These are phyloP conservation scores for Protomyces pachydermus DNA, from an alignment of 1,139 yeast genomes.

Conservation along the genomic window DNA sequence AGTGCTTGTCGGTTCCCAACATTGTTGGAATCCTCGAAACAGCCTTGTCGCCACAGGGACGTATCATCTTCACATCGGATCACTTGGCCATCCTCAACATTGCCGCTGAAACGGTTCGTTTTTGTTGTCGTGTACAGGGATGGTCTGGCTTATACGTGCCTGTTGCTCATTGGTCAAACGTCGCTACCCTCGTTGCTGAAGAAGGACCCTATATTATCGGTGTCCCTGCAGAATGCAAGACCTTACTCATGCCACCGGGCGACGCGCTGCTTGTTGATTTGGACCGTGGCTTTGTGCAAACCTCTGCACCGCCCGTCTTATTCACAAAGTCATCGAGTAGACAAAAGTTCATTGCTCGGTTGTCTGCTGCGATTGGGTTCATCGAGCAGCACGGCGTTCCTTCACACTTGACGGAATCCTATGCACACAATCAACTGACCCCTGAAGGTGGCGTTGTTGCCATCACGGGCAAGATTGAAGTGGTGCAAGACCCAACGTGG, in stretches of 20 bases:
- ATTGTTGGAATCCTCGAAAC: constrained; percentile 22
- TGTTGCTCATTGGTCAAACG: constrained; percentile 8
- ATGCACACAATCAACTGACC: constrained; percentile 3
- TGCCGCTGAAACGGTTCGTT: constrained; percentile 23
- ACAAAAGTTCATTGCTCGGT: constrained; percentile 14
- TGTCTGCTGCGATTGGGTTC: constrained; percentile 5
- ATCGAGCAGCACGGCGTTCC: constrained; percentile 12
- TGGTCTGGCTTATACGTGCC: constrained; percentile 27
- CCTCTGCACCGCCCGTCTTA: constrained; percentile 16
- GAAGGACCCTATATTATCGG: constrained; percentile 26
- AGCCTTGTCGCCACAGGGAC: constrained; percentile 15
- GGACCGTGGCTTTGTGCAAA: constrained; percentile 12
- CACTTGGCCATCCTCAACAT: constrained; percentile 20
- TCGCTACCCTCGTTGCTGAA: constrained; percentile 9
- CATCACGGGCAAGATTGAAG: constrained; percentile 11
- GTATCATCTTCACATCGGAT: constrained; percentile 17
- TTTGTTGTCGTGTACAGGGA: constrained; percentile 7
- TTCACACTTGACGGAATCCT: constrained; percentile 14
- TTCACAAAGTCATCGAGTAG: constrained; percentile 16
- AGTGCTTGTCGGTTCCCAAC: constrained; percentile 21
- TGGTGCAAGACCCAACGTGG: constrained; percentile 20
- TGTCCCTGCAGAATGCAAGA: constrained; percentile 16
- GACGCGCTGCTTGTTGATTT: constrained; percentile 25
- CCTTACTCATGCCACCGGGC: constrained; percentile 11
- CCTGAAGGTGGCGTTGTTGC: constrained; percentile 24